Evolutionary conservation across 164 flowering plant species (phyloP).

Genomic region (Stephania cephalantha): DNA sequence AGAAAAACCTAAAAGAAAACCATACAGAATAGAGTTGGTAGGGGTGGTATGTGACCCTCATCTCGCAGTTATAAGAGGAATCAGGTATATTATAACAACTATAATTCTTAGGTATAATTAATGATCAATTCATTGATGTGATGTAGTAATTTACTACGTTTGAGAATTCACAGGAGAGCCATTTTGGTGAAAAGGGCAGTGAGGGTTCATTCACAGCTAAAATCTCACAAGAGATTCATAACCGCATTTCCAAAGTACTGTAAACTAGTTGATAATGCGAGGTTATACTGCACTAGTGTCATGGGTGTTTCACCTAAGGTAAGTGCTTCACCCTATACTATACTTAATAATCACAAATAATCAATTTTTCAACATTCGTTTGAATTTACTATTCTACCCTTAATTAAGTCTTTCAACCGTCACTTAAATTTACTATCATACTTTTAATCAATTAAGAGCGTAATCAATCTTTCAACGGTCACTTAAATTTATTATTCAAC

Average conservation of each 20-base stretch:
- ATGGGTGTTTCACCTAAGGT: constrained; percentile 64
- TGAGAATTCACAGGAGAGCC: constrained; percentile 60
- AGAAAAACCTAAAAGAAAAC: constrained; percentile 29
- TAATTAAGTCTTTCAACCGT: too few relatives aligned
- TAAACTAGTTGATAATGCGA: constrained; percentile 75
- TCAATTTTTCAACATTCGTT: too few relatives aligned
- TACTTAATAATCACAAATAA: too few relatives aligned
- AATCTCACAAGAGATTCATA: constrained; percentile 91
- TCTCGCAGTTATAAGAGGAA: constrained; percentile 85
- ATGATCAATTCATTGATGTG: background rate
- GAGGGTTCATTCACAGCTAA: constrained; percentile 82
- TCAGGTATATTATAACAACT: constrained; percentile 34
- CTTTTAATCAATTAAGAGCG: too few relatives aligned
- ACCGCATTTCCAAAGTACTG: constrained; percentile 62
- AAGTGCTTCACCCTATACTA: too few relatives aligned
- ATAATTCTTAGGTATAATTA: constrained; percentile 9
- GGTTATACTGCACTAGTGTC: constrained; percentile 68
- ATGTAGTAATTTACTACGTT: background rate
- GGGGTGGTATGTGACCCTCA: constrained; percentile 92
- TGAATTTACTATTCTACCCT: too few relatives aligned
- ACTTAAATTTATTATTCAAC: too few relatives aligned
- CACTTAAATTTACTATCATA: too few relatives aligned
- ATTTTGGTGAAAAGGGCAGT: constrained; percentile 74
- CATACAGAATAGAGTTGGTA: constrained; percentile 84
- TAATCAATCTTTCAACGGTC: too few relatives aligned